These are phyloP conservation scores for Xylariaceae sp. DNA, from an alignment of 2,329 filamentous ascomycete genomes.

Conservation along the genomic window DNA sequence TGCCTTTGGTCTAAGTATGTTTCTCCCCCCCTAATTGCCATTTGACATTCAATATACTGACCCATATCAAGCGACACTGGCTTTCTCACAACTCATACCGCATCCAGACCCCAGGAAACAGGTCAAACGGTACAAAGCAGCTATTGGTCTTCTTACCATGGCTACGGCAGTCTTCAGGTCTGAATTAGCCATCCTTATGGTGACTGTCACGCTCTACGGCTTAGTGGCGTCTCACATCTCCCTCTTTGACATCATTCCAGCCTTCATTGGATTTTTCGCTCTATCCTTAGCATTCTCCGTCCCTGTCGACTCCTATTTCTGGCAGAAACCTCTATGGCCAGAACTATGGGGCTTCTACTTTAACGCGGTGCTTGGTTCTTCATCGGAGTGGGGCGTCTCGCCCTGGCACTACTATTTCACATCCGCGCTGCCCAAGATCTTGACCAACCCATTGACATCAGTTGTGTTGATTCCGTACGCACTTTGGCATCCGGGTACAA, in stretches of 20 bases:
- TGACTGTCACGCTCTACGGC: slow-evolving; percentile 61
- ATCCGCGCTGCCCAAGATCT: slow-evolving; percentile 74
- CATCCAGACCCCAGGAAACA: slow-evolving; percentile 30
- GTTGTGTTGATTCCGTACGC: slow-evolving; percentile 52
- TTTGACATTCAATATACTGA: slow-evolving; percentile 2
- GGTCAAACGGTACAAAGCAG: slow-evolving; percentile 53
- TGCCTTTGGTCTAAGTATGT: slow-evolving; percentile 78
- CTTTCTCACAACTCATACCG: slow-evolving; percentile 47
- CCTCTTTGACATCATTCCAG: slow-evolving; percentile 49
- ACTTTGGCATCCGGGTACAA: slow-evolving; percentile 44
- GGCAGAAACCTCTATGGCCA: slow-evolving; percentile 84
- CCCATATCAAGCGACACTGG: slow-evolving; percentile 56
- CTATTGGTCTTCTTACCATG: slow-evolving; percentile 72
- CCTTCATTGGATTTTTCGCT: slow-evolving; percentile 62
- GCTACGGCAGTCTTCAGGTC: slow-evolving; percentile 83
- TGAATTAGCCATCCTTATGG: slow-evolving; percentile 79
- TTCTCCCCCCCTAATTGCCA: not conserved
- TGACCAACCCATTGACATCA: slow-evolving; percentile 72
- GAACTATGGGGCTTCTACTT: slow-evolving; percentile 86
- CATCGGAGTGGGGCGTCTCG: slow-evolving; percentile 81
- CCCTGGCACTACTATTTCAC: slow-evolving; percentile 85
- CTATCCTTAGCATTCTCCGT: slow-evolving; percentile 67
- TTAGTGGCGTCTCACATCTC: slow-evolving; percentile 39
- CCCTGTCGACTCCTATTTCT: slow-evolving; percentile 86
- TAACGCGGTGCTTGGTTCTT: slow-evolving; percentile 81